phyloP scores from a whole-genome alignment of 805 yeast species.

The Groenewaldozyma salmanticensis region DNA sequence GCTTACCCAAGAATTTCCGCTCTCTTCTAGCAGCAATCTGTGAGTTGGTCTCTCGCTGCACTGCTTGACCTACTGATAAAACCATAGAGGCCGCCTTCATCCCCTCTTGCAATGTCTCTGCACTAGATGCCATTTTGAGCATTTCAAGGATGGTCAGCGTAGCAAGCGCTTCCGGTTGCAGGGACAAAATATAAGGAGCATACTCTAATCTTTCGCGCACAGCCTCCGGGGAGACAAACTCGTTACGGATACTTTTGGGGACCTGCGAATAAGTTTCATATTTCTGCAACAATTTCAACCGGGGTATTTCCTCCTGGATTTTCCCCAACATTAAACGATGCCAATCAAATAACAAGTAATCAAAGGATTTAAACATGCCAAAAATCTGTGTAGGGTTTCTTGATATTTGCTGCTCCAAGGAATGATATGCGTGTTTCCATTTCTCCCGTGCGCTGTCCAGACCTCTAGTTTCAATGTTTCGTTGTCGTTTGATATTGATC shows the following conservation, averaged over 20 bases:
- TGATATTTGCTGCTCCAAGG: conserved; percentile 51
- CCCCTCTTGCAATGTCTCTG: conserved; percentile 58
- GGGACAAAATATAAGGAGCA: conserved; percentile 68
- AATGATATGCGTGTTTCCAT: conserved; percentile 46
- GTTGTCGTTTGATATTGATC: conserved; percentile 69
- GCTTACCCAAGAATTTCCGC: conserved; percentile 4
- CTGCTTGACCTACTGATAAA: conserved; percentile 68
- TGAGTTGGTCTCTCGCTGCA: conserved; percentile 64
- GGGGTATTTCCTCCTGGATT: conserved; percentile 53
- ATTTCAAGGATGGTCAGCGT: conserved; percentile 79
- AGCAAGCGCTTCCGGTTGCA: conserved; percentile 70
- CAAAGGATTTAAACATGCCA: conserved; percentile 34
- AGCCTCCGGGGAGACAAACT: conserved; percentile 1
- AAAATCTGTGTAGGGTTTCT: conserved; percentile 24
- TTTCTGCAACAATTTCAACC: conserved; percentile 38
- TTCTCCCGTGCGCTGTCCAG: conserved; percentile 77
- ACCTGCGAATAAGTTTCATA: conserved; percentile 16
- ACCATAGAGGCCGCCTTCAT: conserved; percentile 79
- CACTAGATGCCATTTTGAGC: conserved; percentile 61
- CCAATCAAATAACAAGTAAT: conserved; percentile 79
- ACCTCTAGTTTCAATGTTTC: conserved; percentile 64
- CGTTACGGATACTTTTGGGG: not conserved
- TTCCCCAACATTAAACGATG: conserved; percentile 61
- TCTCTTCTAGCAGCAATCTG: conserved; percentile 3
- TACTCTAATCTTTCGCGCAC: conserved; percentile 32